Conservation (phyloP, 768 basidiomycete genomes). For the Amanita molliuscula region DNA sequence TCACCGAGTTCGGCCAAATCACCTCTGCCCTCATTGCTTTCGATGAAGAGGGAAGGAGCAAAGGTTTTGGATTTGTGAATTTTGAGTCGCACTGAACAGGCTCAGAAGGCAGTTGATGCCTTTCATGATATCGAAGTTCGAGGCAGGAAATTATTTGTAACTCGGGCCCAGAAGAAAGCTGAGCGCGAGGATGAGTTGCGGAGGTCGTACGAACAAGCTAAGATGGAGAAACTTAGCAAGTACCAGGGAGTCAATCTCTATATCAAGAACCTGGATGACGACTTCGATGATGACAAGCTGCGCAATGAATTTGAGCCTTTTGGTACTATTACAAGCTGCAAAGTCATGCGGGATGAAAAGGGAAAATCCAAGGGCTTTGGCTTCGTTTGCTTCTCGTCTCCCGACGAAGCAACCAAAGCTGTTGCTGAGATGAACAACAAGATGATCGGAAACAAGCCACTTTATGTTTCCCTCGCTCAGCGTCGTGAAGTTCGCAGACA, state of each 20-base stretch:
- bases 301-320: constrained; percentile 94
- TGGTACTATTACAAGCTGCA: constrained; percentile 96
- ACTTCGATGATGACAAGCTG: constrained; percentile 95
- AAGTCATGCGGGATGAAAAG: constrained; percentile 98
- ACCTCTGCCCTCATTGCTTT: constrained; percentile 81
- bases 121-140: constrained; percentile 80
- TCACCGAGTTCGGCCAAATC: constrained; percentile 66
- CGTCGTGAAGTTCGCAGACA: constrained; percentile 97
- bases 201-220: constrained; percentile 87
- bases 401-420: constrained; percentile 98
- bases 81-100: constrained; percentile 88
- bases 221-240: constrained; percentile 96
- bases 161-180: constrained; percentile 96
- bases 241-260: constrained; percentile 99
- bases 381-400: constrained; percentile 97
- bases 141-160: constrained; percentile 88
- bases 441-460: constrained; percentile 97
- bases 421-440: constrained; percentile 99
- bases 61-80: constrained; percentile 98
- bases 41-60: constrained; percentile 88
- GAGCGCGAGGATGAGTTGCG: constrained; percentile 97
- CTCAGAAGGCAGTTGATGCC: constrained; percentile 78
- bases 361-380: constrained; percentile 92
- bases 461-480: constrained; percentile 98
- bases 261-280: constrained; percentile 99